Percentiles rank a stretch among this genome's conserved stretches.
These are phyloP conservation scores for Hypholoma sublateritium DNA, from an alignment of 768 basidiomycete genomes.

Conservation along the genomic window DNA sequence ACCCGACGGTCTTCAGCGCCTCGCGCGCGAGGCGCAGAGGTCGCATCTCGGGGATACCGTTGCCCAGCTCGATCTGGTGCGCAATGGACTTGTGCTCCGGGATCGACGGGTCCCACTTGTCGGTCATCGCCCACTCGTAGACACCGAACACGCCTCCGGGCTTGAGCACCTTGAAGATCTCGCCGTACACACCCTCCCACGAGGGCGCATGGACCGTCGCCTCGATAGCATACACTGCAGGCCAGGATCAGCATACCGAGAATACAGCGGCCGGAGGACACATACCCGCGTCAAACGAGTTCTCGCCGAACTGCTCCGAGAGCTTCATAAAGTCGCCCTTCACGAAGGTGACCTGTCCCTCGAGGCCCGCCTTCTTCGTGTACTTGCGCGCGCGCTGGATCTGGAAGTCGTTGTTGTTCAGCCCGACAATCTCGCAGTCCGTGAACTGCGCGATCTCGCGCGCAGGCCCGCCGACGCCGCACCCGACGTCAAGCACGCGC, in stretches of 20 bases:
- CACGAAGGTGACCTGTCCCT: slow-evolving; percentile 76
- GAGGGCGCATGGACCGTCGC: slow-evolving; percentile 96
- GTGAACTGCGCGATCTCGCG: slow-evolving; percentile 92
- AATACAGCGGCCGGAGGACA: slow-evolving; percentile 5
- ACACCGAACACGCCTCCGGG: slow-evolving; percentile 70
- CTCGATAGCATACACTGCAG: slow-evolving; percentile 91
- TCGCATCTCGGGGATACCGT: slow-evolving; percentile 98
- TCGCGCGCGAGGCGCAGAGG: slow-evolving; percentile 65
- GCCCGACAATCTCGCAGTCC: slow-evolving; percentile 78
- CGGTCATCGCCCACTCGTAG: slow-evolving; percentile 99
- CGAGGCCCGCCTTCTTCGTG: slow-evolving; percentile 73
- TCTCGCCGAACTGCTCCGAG: slow-evolving; percentile 86
- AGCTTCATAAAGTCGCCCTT: slow-evolving; percentile 99
- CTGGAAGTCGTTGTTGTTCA: slow-evolving; percentile 98
- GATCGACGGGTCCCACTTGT: slow-evolving; percentile 83
- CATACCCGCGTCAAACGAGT: slow-evolving; percentile 91
- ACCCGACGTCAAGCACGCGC: slow-evolving; percentile 97
- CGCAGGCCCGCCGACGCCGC: slow-evolving; percentile 97
- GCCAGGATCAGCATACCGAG: neutral
- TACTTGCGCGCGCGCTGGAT: slow-evolving; percentile 83
- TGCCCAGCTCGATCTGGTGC: slow-evolving; percentile 90
- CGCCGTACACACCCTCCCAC: slow-evolving; percentile 93
- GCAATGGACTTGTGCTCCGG: slow-evolving; percentile 89
- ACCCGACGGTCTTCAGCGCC: slow-evolving; percentile 82
- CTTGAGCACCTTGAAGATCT: slow-evolving; percentile 31